Evolutionary conservation across 1,139 yeast genomes (phyloP).

Genomic region (Scheffersomyces insectosa): DNA sequence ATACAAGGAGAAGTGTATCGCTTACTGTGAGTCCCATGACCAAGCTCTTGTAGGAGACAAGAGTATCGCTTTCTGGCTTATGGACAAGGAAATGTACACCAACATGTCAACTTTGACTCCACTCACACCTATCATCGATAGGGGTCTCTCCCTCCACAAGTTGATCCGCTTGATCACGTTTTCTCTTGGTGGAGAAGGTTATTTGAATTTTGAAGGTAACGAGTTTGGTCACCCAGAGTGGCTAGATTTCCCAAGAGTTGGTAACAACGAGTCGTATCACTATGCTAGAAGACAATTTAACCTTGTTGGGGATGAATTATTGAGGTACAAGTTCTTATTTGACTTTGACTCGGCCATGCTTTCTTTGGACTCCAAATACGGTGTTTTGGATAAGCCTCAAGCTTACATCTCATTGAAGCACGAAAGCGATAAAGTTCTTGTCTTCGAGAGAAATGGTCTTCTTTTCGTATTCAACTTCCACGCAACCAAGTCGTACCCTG

Average conservation of each 20-base stretch:
- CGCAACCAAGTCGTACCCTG: constrained; percentile 78
- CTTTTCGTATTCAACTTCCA: constrained; percentile 88
- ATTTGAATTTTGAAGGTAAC: constrained; percentile 93
- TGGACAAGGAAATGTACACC: constrained; percentile 98
- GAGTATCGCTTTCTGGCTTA: constrained; percentile 94
- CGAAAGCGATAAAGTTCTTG: constrained; percentile 84
- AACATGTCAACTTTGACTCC: constrained; percentile 81
- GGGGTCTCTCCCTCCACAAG: constrained; percentile 90
- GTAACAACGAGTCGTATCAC: constrained; percentile 85
- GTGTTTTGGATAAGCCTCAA: constrained; percentile 74
- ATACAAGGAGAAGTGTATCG: constrained; percentile 84
- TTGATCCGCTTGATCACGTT: constrained; percentile 85
- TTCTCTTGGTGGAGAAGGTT: constrained; percentile 93
- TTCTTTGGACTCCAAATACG: constrained; percentile 63
- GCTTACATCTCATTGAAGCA: constrained; percentile 88
- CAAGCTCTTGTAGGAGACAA: constrained; percentile 98
- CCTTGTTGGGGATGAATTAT: constrained; percentile 72
- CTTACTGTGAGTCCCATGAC: constrained; percentile 95
- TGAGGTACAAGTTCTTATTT: constrained; percentile 77
- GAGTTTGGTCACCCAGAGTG: constrained; percentile 99
- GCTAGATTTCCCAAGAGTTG: constrained; percentile 94
- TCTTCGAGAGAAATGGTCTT: constrained; percentile 83
- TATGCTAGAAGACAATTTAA: constrained; percentile 96
- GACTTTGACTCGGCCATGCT: constrained; percentile 86
- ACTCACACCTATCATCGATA: constrained; percentile 74